Evolutionary conservation across 1,284 basidiomycete species (phyloP), one percentile per base, ranked within the genome.

Genomic region (Porogramme epimiltina): DNA sequence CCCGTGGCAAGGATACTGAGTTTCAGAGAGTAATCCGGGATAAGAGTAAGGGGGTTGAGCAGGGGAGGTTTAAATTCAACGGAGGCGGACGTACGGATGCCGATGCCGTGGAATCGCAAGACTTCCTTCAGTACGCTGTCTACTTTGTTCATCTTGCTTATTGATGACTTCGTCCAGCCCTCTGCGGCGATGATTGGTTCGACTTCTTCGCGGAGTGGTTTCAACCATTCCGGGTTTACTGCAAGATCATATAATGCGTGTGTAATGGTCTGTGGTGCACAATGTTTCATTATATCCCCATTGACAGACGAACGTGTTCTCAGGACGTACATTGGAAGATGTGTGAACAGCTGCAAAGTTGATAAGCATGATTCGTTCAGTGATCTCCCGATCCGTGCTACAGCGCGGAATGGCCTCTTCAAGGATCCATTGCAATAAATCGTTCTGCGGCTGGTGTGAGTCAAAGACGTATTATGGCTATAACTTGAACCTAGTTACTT

Each of bases 91-190:
- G n/a, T n/a, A n/a, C 47, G 23, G 42, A 28, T 44, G 51, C 62
- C n/a, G 69, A 54, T 0, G 69, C 71, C 40, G 70, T 70, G 33
- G 70, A 55, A 9, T 79, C 68, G 49, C 73, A 70, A 0, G 73
- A 72, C 59, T 82, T 13, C 80, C 43, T 75, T 73, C 39, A 84
- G 54, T 61, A 82, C 80, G 56, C 79, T 81, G 58, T 82, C 80
- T 19, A 82, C 55, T 49, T 77, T 78, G 49, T 66, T 62, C 72
- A 82, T 72, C 45, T 75, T 77, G 5, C 56, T 61, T 49, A 82
- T 63, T 0, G 73, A 65, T 0, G 59, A 59, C 56, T 78, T 79
- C 1, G 73, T 74, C 75, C 78, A 79, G 4, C 49, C 51, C 33
- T 78, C 72, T 28, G 64, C 62, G 0, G 56, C 48, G 4, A 75